Percentiles rank a stretch among this genome's conserved stretches.
Evolutionary conservation across 495 filamentous ascomycete species (phyloP).

Genomic region (Aspergillus indologenus): DNA sequence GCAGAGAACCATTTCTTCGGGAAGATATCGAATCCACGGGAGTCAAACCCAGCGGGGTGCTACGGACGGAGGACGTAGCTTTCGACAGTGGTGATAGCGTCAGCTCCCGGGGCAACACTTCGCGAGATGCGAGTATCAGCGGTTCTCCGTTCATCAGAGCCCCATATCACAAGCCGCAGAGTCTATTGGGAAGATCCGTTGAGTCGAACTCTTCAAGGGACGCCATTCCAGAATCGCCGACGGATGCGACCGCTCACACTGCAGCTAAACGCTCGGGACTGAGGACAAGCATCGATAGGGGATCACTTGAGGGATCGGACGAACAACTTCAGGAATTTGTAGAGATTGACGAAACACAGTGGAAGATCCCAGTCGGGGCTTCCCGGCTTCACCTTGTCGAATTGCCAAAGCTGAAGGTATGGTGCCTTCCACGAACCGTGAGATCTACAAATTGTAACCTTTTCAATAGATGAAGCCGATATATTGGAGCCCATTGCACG

Average conservation of each 20-base stretch:
- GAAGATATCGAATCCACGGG: conserved; percentile 18
- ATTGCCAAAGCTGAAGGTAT: conserved; percentile 48
- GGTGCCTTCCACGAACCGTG: not conserved
- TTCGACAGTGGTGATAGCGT: conserved; percentile 19
- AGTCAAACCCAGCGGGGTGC: conserved; percentile 20
- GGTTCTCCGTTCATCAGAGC: conserved; percentile 43
- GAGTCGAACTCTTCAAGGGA: conserved; percentile 31
- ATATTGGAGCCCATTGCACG: conserved; percentile 96
- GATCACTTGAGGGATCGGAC: conserved; percentile 17
- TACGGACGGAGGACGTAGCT: conserved; percentile 17
- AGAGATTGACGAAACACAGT: conserved; percentile 19
- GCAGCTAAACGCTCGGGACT: conserved; percentile 33
- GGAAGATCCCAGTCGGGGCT: conserved; percentile 65
- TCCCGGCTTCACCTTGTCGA: conserved; percentile 66
- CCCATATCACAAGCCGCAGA: conserved; percentile 29
- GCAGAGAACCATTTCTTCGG: conserved; percentile 28
- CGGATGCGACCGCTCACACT: conserved; percentile 18
- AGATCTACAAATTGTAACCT: conserved; percentile 7
- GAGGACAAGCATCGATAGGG: conserved; percentile 28
- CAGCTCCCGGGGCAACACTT: conserved; percentile 26
- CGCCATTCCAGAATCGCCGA: conserved; percentile 27
- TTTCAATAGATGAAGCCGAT: conserved; percentile 82
- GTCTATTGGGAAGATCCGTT: conserved; percentile 33
- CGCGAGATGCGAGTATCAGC: conserved; percentile 40
- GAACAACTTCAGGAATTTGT: conserved; percentile 12